Evolutionary conservation across 139 green algal species (phyloP).

Genomic region (Auxenochlorella pyrenoidosa): DNA sequence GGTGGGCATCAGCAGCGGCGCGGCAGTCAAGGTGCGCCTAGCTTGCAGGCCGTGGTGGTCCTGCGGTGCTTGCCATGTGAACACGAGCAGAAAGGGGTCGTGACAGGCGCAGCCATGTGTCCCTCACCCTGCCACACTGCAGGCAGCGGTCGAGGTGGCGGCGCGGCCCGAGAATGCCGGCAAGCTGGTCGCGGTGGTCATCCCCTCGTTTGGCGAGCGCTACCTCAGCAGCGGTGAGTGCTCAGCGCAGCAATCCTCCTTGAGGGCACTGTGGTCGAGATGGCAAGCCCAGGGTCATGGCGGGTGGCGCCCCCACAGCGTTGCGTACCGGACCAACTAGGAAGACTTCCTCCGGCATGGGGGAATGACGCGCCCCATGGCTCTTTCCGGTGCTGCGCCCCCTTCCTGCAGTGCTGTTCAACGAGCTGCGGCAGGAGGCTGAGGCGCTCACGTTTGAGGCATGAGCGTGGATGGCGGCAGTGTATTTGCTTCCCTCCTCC

Average conservation of each 20-base stretch:
- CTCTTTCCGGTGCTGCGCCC: not conserved
- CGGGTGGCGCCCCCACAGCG: too few species aligned
- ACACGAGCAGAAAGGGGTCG: too few species aligned
- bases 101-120: too few species aligned
- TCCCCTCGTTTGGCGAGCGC: conserved; percentile 92
- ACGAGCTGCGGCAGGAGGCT: conserved; percentile 8
- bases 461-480: not conserved
- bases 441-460: not conserved
- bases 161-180: conserved; percentile 84
- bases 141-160: conserved; percentile 79
- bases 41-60: too few species aligned
- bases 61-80: too few species aligned
- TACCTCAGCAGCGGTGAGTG: conserved; percentile 25
- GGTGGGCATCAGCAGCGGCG: conserved; percentile 76
- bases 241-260: not conserved
- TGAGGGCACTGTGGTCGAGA: too few species aligned
- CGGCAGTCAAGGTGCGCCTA: conserved; percentile 39
- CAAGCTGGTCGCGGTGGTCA: conserved; percentile 84
- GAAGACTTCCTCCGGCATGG: too few species aligned
- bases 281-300: not conserved
- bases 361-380: not conserved
- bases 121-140: too few species aligned
- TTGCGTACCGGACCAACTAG: too few species aligned
- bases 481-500: too few species aligned
- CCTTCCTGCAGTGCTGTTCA: not conserved